phyloP scores from a whole-genome alignment of 2,329 filamentous ascomycete species.

The Alternaria incomplexa region DNA sequence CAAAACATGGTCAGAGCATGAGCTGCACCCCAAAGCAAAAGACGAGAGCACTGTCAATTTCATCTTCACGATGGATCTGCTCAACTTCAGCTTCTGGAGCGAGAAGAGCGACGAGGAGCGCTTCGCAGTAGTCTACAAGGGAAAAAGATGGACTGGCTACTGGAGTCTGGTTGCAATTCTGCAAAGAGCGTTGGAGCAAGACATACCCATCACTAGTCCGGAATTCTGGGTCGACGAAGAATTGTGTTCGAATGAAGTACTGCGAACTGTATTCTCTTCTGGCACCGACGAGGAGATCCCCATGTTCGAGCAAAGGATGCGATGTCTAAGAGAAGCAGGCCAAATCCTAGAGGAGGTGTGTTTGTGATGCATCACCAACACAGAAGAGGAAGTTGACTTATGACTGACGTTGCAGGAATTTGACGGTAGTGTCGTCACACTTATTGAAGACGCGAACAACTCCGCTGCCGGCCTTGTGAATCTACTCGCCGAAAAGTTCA shows the following conservation, averaged over 20 bases:
- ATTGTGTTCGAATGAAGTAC: conserved; percentile 74
- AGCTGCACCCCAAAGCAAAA: conserved; percentile 84
- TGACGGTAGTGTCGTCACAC: conserved; percentile 72
- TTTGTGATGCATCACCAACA: neutral
- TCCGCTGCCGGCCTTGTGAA: conserved; percentile 89
- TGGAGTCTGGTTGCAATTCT: conserved; percentile 90
- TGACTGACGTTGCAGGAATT: conserved; percentile 65
- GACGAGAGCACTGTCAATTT: conserved; percentile 84
- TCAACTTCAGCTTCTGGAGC: conserved; percentile 99
- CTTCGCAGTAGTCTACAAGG: conserved; percentile 83
- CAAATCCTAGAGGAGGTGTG: conserved; percentile 70
- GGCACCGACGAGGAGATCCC: conserved; percentile 87
- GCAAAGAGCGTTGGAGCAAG: conserved; percentile 87
- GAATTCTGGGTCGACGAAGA: conserved; percentile 83
- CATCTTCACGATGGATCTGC: conserved; percentile 94
- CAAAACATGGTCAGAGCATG: conserved; percentile 84
- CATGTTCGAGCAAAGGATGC: conserved; percentile 76
- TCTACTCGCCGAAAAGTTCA: conserved; percentile 78
- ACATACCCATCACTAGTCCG: conserved; percentile 85
- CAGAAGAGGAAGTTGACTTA: neutral
- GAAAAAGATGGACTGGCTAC: conserved; percentile 88
- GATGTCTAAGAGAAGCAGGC: conserved; percentile 83
- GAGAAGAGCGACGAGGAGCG: conserved; percentile 71
- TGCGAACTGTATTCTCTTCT: conserved; percentile 83
- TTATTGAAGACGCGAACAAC: conserved; percentile 74